Evolutionary conservation across 208 protist species (phyloP).

Genomic region (Balamuthia mandrillaris): DNA sequence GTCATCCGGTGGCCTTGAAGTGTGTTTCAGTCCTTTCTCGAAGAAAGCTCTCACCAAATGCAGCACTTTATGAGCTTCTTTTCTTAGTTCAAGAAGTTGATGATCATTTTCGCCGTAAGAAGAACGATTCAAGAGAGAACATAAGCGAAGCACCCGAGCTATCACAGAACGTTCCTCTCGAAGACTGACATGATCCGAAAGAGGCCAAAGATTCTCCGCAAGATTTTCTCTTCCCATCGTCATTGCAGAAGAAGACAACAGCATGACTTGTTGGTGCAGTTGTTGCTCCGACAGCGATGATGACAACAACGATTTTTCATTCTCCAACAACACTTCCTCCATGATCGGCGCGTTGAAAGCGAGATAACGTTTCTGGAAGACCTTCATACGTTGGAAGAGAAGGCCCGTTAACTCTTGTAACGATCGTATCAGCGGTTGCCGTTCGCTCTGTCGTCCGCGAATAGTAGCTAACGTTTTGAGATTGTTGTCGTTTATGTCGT

Average conservation of each 20-base stretch:
- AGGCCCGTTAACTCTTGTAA: no score
- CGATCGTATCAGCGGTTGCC: no score
- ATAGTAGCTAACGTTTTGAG: no score
- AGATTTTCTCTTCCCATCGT: no score
- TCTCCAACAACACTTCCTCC: conserved; percentile 3
- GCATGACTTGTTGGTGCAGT: not conserved
- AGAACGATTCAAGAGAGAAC: no score
- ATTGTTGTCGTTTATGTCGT: no score
- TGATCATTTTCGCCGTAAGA: not conserved
- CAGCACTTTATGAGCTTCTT: not conserved
- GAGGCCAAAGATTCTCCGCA: conserved; percentile 20
- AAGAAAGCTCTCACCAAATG: conserved; percentile 12
- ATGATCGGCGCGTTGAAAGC: no score
- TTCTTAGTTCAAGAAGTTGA: not conserved
- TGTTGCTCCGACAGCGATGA: not conserved
- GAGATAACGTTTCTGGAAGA: no score
- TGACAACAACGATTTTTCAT: no score
- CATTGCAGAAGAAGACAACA: not conserved
- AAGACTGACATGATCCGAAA: not conserved
- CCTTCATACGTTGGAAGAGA: no score
- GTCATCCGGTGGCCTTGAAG: conserved; percentile 18
- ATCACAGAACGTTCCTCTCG: not conserved
- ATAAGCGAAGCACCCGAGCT: no score
- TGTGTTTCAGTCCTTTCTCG: not conserved
- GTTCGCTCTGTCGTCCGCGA: no score